phyloP scores from a whole-genome alignment of 176 grass and related monocot genomes.

The Alopecurus myosuroides region DNA sequence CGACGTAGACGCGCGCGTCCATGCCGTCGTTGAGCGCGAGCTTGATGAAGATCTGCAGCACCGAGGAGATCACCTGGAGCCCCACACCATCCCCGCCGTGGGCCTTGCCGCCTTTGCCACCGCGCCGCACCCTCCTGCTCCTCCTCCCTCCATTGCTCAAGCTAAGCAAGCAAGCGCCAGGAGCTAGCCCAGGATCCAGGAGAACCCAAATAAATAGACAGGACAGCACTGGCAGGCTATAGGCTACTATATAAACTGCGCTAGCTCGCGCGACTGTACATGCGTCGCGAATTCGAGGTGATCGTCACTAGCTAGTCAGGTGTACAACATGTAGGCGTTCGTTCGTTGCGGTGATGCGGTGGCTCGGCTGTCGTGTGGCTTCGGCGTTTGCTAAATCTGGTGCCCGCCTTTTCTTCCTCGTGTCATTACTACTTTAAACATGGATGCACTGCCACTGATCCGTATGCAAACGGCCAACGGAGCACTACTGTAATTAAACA shows the following conservation, averaged over 20 bases:
- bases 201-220: no score
- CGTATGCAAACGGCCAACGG: neutral
- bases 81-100: slow-evolving; percentile 25
- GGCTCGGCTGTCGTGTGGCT: no score
- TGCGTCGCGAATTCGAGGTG: no score
- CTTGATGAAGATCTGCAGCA: slow-evolving; percentile 57
- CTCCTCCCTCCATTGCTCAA: neutral
- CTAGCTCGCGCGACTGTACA: no score
- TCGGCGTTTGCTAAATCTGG: neutral
- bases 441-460: neutral
- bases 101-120: slow-evolving; percentile 20
- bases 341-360: neutral
- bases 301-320: no score
- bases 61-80: slow-evolving; percentile 27
- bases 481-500: neutral
- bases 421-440: neutral
- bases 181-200: no score
- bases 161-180: neutral
- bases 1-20: slow-evolving; percentile 52
- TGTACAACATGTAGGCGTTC: neutral
- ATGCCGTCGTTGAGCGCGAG: slow-evolving; percentile 63
- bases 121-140: neutral
- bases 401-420: neutral
- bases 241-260: no score
- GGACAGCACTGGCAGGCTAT: no score